Evolutionary conservation across 2,329 filamentous ascomycete species (phyloP).

Genomic region (Verticillium zaregamsianum): DNA sequence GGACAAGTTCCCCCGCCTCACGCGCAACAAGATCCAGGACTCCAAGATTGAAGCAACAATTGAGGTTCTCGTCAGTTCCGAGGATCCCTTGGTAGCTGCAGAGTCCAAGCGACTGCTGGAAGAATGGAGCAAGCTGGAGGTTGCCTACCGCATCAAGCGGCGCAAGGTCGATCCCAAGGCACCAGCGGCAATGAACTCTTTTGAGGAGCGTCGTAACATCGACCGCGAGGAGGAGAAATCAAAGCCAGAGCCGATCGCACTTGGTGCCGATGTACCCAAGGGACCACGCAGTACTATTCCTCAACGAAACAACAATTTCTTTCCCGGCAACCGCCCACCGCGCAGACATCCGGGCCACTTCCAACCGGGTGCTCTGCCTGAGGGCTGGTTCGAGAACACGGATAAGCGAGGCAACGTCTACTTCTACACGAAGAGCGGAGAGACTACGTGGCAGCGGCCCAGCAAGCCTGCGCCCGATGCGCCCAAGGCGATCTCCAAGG

Average conservation of each 20-base stretch:
- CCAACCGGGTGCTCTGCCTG: slow-evolving; percentile 55
- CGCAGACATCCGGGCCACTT: slow-evolving; percentile 52
- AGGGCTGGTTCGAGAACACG: slow-evolving; percentile 80
- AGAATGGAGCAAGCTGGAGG: slow-evolving; percentile 83
- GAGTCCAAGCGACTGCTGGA: slow-evolving; percentile 70
- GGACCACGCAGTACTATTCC: slow-evolving; percentile 57
- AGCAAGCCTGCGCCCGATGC: slow-evolving; percentile 63
- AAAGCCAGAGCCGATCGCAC: slow-evolving; percentile 34
- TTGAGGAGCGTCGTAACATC: slow-evolving; percentile 56
- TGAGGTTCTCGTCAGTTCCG: slow-evolving; percentile 60
- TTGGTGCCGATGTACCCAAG: slow-evolving; percentile 49
- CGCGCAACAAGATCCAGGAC: slow-evolving; percentile 94
- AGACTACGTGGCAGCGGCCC: slow-evolving; percentile 79
- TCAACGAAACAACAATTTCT: slow-evolving; percentile 49
- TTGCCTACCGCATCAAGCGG: slow-evolving; percentile 88
- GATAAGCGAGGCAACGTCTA: slow-evolving; percentile 71
- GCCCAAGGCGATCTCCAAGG: slow-evolving; percentile 61
- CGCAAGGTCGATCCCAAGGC: slow-evolving; percentile 76
- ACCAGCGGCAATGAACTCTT: slow-evolving; percentile 39
- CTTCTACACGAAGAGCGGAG: slow-evolving; percentile 77
- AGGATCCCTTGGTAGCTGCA: slow-evolving; percentile 70
- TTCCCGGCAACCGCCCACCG: slow-evolving; percentile 31
- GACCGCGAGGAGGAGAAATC: slow-evolving; percentile 35
- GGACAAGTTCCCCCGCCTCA: slow-evolving; percentile 82
- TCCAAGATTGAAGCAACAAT: slow-evolving; percentile 90